phyloP scores from a whole-genome alignment of 2,329 filamentous ascomycete species.

The Colletotrichum tofieldiae region DNA sequence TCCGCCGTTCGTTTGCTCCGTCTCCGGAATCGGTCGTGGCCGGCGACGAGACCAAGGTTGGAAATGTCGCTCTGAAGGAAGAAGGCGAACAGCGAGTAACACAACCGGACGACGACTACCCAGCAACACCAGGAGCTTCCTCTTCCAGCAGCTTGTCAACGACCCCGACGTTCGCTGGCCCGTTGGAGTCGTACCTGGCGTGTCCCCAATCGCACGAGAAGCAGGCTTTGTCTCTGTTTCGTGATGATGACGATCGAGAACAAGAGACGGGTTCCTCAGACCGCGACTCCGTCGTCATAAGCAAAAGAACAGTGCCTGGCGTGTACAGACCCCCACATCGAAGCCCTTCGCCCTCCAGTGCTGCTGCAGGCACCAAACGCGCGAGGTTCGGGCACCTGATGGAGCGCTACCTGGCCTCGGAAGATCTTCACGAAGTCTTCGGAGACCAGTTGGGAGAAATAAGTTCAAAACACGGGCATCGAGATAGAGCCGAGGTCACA shows the following conservation, averaged over 20 bases:
- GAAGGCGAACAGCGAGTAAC: background rate
- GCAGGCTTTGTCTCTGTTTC: background rate
- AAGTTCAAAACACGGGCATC: background rate
- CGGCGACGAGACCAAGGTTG: background rate
- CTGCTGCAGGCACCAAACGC: background rate
- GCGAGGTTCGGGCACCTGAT: background rate
- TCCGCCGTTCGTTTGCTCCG: conserved; percentile 16
- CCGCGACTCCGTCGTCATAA: conserved; percentile 3
- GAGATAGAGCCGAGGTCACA: background rate
- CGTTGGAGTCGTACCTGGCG: conserved; percentile 5
- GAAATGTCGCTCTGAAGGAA: background rate
- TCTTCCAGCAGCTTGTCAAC: conserved; percentile 1
- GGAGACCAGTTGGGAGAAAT: background rate
- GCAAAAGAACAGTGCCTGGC: background rate
- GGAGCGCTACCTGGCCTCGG: conserved; percentile 19
- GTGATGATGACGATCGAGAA: background rate
- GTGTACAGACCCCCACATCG: background rate
- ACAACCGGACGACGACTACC: background rate
- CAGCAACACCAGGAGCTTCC: conserved; percentile 6
- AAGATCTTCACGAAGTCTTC: background rate
- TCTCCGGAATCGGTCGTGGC: conserved; percentile 22
- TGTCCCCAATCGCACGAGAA: conserved; percentile 5
- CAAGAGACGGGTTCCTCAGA: background rate
- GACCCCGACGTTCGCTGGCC: background rate
- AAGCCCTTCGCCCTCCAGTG: background rate